Evolutionary conservation across 2,329 filamentous ascomycete species (phyloP).

Genomic region (Sporothrix globosa): DNA sequence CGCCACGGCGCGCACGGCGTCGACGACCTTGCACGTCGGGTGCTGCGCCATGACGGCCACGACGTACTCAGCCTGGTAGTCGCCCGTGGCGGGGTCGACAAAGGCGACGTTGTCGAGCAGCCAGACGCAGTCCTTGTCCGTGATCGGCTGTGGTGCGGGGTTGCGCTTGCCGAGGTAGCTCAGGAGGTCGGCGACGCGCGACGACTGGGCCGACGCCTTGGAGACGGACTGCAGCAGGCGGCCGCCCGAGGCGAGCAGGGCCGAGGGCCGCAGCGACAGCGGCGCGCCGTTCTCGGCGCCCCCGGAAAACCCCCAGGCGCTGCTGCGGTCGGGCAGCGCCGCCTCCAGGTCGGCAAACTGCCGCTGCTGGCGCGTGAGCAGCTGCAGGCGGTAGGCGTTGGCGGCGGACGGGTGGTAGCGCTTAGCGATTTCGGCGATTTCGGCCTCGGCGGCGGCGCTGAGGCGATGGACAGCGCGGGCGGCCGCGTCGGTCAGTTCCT

Average conservation of each 20-base stretch:
- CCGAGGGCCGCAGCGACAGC: background rate
- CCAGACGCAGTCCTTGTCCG: conserved; percentile 76
- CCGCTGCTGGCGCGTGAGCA: conserved; percentile 53
- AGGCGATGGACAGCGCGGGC: background rate
- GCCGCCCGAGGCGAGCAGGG: background rate
- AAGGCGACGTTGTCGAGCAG: conserved; percentile 88
- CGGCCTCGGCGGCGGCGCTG: conserved; percentile 16
- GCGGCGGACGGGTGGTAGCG: conserved; percentile 19
- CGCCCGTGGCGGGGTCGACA: conserved; percentile 39
- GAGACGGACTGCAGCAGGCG: conserved; percentile 7
- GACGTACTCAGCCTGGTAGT: conserved; percentile 84
- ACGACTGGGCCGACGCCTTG: conserved; percentile 29
- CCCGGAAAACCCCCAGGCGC: conserved; percentile 38
- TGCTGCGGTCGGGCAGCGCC: conserved; percentile 46
- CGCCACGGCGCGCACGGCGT: conserved; percentile 70
- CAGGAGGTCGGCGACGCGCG: conserved; percentile 48
- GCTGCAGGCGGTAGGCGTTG: conserved; percentile 50
- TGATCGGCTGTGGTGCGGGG: conserved; percentile 63
- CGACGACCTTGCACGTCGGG: conserved; percentile 66
- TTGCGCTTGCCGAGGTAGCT: conserved; percentile 58
- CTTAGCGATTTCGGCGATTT: background rate
- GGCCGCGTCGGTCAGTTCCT: background rate
- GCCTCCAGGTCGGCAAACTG: conserved; percentile 57
- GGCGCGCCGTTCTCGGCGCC: background rate
- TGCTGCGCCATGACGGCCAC: conserved; percentile 78